phyloP scores from a whole-genome alignment of 1,284 basidiomycete genomes.

The Boletus mariae region DNA sequence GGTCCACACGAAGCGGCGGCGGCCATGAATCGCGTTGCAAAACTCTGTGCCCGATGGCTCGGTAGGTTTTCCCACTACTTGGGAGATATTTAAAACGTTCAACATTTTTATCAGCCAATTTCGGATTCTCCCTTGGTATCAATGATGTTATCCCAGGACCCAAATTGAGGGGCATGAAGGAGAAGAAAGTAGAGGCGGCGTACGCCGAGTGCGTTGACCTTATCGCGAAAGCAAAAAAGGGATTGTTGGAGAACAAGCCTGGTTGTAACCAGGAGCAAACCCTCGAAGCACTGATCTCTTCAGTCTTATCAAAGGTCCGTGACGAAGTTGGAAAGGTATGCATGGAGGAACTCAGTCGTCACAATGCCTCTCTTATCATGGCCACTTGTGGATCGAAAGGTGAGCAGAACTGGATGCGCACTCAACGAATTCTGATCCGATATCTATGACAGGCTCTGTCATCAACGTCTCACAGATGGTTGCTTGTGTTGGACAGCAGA shows the following conservation, averaged over 20 bases:
- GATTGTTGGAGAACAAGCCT: constrained; percentile 91
- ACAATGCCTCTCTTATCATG: constrained; percentile 99
- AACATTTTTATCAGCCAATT: constrained; percentile 65
- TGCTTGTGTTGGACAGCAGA: constrained; percentile 99
- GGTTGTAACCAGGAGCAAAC: constrained; percentile 98
- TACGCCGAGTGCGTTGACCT: constrained; percentile 87
- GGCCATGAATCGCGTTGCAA: constrained; percentile 96
- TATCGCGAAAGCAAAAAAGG: constrained; percentile 88
- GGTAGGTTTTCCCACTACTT: constrained; percentile 45
- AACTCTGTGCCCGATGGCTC: constrained; percentile 93
- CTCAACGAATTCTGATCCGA: constrained; percentile 1
- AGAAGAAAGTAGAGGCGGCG: constrained; percentile 83
- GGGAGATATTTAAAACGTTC: constrained; percentile 1
- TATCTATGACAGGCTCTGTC: constrained; percentile 71
- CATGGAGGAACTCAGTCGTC: constrained; percentile 94
- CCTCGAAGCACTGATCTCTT: constrained; percentile 92
- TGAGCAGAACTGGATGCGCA: constrained; percentile 29
- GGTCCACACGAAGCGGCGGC: constrained; percentile 91
- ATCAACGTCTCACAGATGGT: constrained; percentile 99
- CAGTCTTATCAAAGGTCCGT: constrained; percentile 90
- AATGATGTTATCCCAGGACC: constrained; percentile 98
- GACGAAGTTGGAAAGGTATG: constrained; percentile 96
- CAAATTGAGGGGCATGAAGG: constrained; percentile 77
- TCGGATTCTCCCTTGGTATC: constrained; percentile 97
- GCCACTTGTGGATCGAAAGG: constrained; percentile 99